Base-by-base conservation (phyloP, 352 stramenopile species). In the Elongisporangium undulatum region DNA sequence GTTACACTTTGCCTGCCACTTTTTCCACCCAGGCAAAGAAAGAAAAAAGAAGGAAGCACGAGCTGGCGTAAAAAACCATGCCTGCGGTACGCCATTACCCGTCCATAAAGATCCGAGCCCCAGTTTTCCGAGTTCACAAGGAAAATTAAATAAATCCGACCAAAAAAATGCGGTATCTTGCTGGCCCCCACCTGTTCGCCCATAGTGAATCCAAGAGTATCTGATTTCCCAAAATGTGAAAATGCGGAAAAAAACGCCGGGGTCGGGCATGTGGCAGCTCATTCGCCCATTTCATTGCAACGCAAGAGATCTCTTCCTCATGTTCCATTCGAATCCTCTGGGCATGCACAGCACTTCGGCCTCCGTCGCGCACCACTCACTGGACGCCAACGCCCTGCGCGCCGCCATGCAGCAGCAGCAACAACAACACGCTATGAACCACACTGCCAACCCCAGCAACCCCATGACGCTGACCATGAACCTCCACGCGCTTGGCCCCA, bases 401-500 rank as follows among this genome's bases (percentile, higher is more conserved):
- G 22, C 20, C 58, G 53, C 16, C 61, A 58, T 26, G 19, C 55
- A 56, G 15, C 34, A 56, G 34, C 51, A 54, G 26, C 49, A 54
- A 6, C 59, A 55, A 21, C n/a, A 55, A 1, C 24, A 41, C 21
- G 48, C 41, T 10, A 48, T 57, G 7, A 24, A 20, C 17, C 55
- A 66, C n/a, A 4, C 4, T 12, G 34, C 34, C 34, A 45, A 45
- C 34, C 10, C 34, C 60, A 50, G 21, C 60, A 41, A 4, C 34
- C 55, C 34, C 60, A 66, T 53, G 49, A 22, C 51, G 24, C 51
- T 55, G 4, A 59, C 58, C 8, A 64, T 80, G 16, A 77, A 76
- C 54, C 62, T 76, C 48, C 69, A 73, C 24, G 61, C 68, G 23
- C 58, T 80, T 3, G 19, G 20, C 49, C 51, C 69, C 4, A 61